Base-by-base conservation (phyloP, 1,284 basidiomycete genomes). In the Melanopsichium pennsylvanicum region DNA sequence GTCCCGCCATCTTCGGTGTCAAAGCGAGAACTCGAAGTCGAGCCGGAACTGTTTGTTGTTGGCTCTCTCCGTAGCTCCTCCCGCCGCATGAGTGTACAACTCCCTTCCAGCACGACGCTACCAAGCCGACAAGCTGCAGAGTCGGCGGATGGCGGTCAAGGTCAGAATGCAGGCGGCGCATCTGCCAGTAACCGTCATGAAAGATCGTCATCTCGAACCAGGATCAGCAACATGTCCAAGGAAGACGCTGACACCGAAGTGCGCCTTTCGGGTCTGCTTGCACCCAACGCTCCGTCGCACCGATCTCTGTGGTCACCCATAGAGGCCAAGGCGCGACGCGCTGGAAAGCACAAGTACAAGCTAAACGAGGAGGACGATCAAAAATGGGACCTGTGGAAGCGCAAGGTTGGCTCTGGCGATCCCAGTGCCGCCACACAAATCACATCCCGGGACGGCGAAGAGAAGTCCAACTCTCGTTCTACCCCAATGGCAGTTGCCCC, bases 231-330 rank as follows among this genome's bases (percentile, higher is more conserved):
- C 25, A 63, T 60, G 66, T 59, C 66, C 7, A 70, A 70, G 36
- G 67, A 66, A 26, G 61, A 64, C 19, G 61, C 57, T 12, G 67
- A 64, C 21, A 70, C 61, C 1, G 67, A 70, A 27, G 49, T 61
- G 36, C 56, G 57, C 12, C 57, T 77, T 4, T 72, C 64, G 25
- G 77, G 76, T 6, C 63, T 75, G 22, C 64, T 75, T 25, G 72
- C 75, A 10, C 75, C 76, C 10, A 64, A 79, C 29, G 73, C 70
- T 5, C 77, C 77, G 9, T 75, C 72, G 27, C 77, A 79, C 40
- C 70, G 77, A 12, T 58, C 54, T 15, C 44, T 75, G 21, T 72
- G 74, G 62, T 70, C 58, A 32, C 62, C 56, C 7, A 69, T 54
- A 13, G 56, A 54, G 26, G 47, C 60, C 19, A 66, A 66, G 43